Evolutionary conservation across 768 basidiomycete genomes (phyloP).

Genomic region (Chlorophyllum brunneum): DNA sequence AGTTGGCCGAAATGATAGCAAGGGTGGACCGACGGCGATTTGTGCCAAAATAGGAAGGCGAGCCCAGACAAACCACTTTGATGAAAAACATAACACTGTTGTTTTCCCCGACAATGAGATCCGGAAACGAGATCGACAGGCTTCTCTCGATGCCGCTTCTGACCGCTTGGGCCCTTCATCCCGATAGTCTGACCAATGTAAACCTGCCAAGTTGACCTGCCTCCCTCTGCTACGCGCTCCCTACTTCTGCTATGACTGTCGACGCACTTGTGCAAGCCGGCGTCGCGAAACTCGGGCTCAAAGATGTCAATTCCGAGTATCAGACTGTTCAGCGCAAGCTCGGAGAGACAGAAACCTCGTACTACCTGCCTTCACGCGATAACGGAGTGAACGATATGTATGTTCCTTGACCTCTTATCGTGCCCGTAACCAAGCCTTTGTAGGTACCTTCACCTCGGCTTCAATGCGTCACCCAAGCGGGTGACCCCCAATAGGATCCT

Average conservation of each 20-base stretch:
- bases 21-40: not conserved
- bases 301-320: not conserved
- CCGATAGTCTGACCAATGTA: not conserved
- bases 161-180: not conserved
- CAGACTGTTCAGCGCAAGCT: constrained; percentile 40
- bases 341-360: constrained; percentile 75
- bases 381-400: constrained; percentile 87
- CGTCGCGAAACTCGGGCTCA: not conserved
- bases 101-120: not conserved
- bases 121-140: not conserved
- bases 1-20: not conserved
- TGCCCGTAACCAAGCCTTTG: not conserved
- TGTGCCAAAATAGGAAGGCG: not conserved
- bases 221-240: not conserved
- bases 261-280: not conserved
- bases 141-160: not conserved
- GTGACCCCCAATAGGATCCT: constrained; percentile 46
- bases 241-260: not conserved
- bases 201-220: not conserved
- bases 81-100: no score
- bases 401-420: constrained; percentile 18
- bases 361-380: constrained; percentile 76
- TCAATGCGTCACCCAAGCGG: constrained; percentile 42
- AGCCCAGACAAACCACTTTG: constrained; percentile 2
- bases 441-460: constrained; percentile 81